Conservation (phyloP, 306 rosid genomes). For the Trifolium repens region DNA sequence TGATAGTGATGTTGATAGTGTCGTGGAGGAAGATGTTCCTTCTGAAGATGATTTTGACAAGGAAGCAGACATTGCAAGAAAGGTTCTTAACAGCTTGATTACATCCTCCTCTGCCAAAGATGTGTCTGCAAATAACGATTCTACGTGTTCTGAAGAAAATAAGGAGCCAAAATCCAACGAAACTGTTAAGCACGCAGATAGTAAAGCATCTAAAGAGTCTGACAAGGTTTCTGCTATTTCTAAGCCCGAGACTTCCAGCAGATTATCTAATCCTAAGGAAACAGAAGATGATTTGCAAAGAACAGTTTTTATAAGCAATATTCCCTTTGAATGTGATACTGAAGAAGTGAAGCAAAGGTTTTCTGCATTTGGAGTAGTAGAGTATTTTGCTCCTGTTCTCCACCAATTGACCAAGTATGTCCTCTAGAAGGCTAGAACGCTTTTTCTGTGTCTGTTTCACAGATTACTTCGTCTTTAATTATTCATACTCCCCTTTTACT, state of each 20-base stretch:
- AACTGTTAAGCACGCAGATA: conserved; percentile 43
- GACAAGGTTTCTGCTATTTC: conserved; percentile 51
- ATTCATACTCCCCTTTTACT: conserved; percentile 42
- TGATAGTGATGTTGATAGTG: conserved; percentile 50
- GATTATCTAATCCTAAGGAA: conserved; percentile 49
- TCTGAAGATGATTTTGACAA: conserved; percentile 70
- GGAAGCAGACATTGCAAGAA: conserved; percentile 87
- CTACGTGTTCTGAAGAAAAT: conserved; percentile 43
- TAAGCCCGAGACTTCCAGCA: conserved; percentile 51
- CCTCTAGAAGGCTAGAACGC: not conserved
- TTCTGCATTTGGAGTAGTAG: conserved; percentile 85
- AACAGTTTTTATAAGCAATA: conserved; percentile 82
- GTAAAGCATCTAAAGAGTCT: conserved; percentile 50
- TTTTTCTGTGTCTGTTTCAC: conserved; percentile 30
- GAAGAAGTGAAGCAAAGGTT: conserved; percentile 88
- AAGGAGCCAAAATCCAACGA: conserved; percentile 47
- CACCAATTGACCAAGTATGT: conserved; percentile 87
- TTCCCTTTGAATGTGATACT: conserved; percentile 75
- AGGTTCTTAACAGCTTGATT: conserved; percentile 72
- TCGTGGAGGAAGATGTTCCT: conserved; percentile 46
- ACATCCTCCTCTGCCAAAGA: conserved; percentile 59
- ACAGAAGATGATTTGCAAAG: conserved; percentile 68
- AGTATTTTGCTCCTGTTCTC: conserved; percentile 82
- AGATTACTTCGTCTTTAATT: not conserved
- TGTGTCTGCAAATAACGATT: conserved; percentile 48